Percentiles rank a stretch among this genome's conserved stretches.
These are phyloP conservation scores for Pycnococcus provasolii DNA, from an alignment of 139 green algal species.

Conservation along the genomic window DNA sequence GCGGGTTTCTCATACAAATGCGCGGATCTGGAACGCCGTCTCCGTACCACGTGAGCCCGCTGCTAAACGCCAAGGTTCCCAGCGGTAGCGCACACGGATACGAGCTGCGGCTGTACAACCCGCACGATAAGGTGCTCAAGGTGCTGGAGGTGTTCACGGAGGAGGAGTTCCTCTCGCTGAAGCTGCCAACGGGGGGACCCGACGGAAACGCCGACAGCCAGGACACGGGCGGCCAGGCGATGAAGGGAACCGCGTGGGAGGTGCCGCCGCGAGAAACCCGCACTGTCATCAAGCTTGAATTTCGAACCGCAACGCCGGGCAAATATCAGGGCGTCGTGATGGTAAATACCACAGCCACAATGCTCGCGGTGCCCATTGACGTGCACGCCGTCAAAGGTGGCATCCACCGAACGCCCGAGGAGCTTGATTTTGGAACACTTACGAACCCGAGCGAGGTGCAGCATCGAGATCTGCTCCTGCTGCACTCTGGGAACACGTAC, in stretches of 20 bases:
- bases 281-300: conserved; percentile 7
- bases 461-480: conserved; percentile 5
- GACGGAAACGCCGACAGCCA: background rate
- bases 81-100: background rate
- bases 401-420: conserved; percentile 2
- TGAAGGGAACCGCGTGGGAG: conserved; percentile 6
- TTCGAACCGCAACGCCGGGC: background rate
- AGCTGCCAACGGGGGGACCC: background rate
- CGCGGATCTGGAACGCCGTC: conserved; percentile 7
- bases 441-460: conserved; percentile 6
- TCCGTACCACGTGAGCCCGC: conserved; percentile 6
- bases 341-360: conserved; percentile 1
- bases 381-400: conserved; percentile 19
- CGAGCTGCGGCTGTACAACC: conserved; percentile 2
- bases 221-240: background rate
- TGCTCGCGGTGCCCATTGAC: conserved; percentile 25
- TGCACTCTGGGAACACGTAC: background rate
- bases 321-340: conserved; percentile 3
- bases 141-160: conserved; percentile 7
- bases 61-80: conserved; percentile 6
- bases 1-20: conserved; percentile 25
- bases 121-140: conserved; percentile 4
- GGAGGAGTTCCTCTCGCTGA: conserved; percentile 5
- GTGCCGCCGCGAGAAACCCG: background rate
- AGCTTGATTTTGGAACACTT: conserved; percentile 27